A percentile compares a stretch with the other conserved stretches of the same genome.
Conservation (phyloP, 78 protist species). For the Dictyostelium capitatum region DNA sequence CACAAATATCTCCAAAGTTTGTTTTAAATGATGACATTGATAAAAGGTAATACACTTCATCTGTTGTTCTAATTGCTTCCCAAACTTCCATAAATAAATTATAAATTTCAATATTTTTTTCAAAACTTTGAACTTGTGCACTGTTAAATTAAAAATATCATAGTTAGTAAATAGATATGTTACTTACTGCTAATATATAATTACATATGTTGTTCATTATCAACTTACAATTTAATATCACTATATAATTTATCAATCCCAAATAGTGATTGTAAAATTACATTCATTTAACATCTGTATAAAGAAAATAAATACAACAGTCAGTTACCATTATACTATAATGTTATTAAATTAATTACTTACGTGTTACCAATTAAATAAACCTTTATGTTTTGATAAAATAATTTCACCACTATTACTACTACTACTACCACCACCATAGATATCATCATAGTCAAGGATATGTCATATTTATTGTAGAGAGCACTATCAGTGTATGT, state of each 20-base stretch:
- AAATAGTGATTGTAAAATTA: conserved; percentile 56
- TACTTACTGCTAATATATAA: too few species aligned
- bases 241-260: conserved; percentile 19
- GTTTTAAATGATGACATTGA: not conserved
- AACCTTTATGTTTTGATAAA: not conserved
- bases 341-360: not conserved
- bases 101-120: not conserved
- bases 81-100: not conserved
- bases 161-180: not conserved
- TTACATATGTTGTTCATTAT: too few species aligned
- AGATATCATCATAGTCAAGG: not conserved
- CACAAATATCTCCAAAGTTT: conserved; percentile 2
- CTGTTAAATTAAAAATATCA: not conserved
- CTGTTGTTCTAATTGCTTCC: not conserved
- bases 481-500: too few species aligned
- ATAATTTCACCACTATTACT: not conserved
- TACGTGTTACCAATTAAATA: conserved; percentile 11
- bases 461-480: too few species aligned
- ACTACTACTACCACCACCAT: not conserved
- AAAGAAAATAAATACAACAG: not conserved
- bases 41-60: not conserved
- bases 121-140: not conserved
- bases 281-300: conserved; percentile 57
- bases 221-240: not conserved
- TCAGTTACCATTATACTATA: not conserved